Evolutionary conservation across 805 yeast species (phyloP), one percentile per base, ranked within the genome.

Genomic region (Yarrowia sp.): DNA sequence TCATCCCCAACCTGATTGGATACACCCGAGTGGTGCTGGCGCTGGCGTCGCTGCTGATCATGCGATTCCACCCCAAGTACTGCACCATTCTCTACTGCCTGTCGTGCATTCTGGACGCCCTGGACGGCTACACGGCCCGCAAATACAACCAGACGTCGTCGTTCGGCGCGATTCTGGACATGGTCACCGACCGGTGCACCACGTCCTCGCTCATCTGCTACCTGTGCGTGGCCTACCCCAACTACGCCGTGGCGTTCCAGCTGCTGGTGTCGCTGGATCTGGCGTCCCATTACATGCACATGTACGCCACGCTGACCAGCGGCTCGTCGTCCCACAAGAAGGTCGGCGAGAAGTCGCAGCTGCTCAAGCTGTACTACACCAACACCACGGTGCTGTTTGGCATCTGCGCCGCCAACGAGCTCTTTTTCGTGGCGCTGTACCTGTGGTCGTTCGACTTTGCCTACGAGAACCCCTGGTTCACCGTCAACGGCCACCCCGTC

Each of bases 111-210:
- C 81, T 95, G 70, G 99, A 95, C 78, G 99, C 99, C 0, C 85
- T 92, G 68, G 99, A 95, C 77, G 99, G 99, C 4, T 87, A 89
- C 67, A 96, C 97, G 68, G 99, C 99, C 5, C 84, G 99, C 71
- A 84, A 84, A 74, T 91, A 83, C 76, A 86, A 90, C 76, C 99
- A 95, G 78, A 89, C 97, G 15, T 91, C 98, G 39, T 85, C 86
- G 72, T 91, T 92, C 72, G 99, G 99, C 43, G 98, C 99, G 19
- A 97, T 96, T 20, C 84, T 95, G 73, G 99, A 95, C 78, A 95
- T 95, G 99, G 98, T 95, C 39, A 94, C 99, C 19, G 99, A 95
- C 77, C 84, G 99, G 75, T 95, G 98, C 76, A 93, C 99, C 14
- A 95, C 99, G 0, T 86, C 96, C 14, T 89, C 97, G n/a, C 83